Evolutionary conservation across 129 eudicot genomes (phyloP).

Genomic region (Flaveria trinervia): DNA sequence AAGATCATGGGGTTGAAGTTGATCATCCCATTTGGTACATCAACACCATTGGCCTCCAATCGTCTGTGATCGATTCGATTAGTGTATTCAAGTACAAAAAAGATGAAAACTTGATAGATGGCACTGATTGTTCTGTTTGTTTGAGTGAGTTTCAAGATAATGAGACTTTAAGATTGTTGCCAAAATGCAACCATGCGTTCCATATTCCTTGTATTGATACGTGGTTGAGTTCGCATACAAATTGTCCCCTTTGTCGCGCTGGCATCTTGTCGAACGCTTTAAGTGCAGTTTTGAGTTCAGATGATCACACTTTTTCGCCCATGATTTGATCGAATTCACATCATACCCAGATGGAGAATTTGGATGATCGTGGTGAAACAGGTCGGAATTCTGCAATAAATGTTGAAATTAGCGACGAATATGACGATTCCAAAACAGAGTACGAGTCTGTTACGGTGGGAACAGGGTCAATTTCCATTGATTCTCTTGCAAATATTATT

Average conservation of each 20-base stretch:
- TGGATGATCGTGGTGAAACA: constrained; percentile 18
- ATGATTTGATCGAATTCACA: constrained; percentile 2
- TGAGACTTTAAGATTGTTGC: constrained; percentile 53
- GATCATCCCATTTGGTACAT: constrained; percentile 75
- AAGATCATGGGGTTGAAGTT: constrained; percentile 33
- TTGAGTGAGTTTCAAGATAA: constrained; percentile 60
- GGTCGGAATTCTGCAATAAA: constrained; percentile 19
- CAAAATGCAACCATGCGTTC: constrained; percentile 75
- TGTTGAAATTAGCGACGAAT: constrained; percentile 24
- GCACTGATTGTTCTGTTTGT: constrained; percentile 67
- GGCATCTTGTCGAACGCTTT: constrained; percentile 38
- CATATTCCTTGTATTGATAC: constrained; percentile 68
- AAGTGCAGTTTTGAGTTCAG: constrained; percentile 22
- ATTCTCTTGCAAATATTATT: constrained; percentile 29
- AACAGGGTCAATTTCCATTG: constrained; percentile 47
- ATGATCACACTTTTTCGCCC: constrained; percentile 23
- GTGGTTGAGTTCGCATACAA: constrained; percentile 70
- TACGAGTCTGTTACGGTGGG: constrained; percentile 15
- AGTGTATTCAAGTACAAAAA: constrained; percentile 39
- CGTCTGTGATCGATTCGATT: constrained; percentile 53
- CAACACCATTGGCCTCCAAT: constrained; percentile 57
- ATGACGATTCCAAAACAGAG: constrained; percentile 33
- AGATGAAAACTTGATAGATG: constrained; percentile 50
- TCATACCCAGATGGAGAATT: constrained; percentile 24
- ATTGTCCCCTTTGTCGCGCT: constrained; percentile 70